Evolutionary conservation across 2,329 filamentous ascomycete species (phyloP).

Genomic region (Colletotrichum camelliae): DNA sequence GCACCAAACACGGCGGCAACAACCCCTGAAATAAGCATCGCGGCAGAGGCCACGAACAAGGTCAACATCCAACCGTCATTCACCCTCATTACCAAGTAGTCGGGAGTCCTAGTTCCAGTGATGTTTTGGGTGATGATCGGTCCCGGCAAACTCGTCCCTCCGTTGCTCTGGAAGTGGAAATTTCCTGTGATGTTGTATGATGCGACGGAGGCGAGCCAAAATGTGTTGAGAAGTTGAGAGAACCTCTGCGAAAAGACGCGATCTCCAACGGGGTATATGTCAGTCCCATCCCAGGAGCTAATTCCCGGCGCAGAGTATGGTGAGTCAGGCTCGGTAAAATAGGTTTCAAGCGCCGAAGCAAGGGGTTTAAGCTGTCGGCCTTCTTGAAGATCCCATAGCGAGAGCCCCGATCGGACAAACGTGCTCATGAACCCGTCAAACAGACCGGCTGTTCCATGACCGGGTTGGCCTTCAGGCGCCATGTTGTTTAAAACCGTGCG

Average conservation of each 20-base stretch:
- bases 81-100: neutral
- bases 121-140: neutral
- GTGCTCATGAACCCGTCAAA: neutral
- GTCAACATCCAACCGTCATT: neutral
- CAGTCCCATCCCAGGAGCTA: neutral
- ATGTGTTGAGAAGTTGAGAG: neutral
- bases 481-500: neutral
- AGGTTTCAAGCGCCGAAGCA: neutral
- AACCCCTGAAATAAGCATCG: neutral
- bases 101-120: neutral
- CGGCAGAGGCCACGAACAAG: neutral
- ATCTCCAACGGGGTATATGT: neutral
- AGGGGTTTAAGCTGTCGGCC: neutral
- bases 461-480: neutral
- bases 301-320: neutral
- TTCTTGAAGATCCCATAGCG: neutral
- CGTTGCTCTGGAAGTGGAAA: neutral
- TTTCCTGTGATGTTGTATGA: neutral
- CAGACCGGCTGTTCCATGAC: neutral
- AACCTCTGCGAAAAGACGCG: neutral
- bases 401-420: neutral
- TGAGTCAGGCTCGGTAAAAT: neutral
- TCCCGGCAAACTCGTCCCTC: neutral
- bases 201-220: neutral
- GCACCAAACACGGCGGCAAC: constrained; percentile 26